Evolutionary conservation across 2,329 filamentous ascomycete species (phyloP), one percentile per base, ranked within the genome.

Genomic region (Juglanconis oblonga): DNA sequence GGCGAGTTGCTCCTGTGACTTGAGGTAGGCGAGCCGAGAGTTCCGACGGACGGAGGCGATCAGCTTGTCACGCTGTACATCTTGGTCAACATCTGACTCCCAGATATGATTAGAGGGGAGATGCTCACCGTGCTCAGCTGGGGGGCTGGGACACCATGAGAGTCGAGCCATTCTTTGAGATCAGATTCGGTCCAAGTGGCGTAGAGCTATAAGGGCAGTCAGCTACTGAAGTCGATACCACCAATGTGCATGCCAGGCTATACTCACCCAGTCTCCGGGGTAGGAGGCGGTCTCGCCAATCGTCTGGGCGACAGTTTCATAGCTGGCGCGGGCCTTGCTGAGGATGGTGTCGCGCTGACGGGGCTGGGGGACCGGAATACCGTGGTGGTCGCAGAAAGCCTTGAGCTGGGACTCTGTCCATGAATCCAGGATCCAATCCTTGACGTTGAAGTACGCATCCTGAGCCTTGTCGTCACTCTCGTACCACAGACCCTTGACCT

Each of bases 341-440:
- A 98, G 81, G 50, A 97, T 78, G 32, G 85, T 87, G 72, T 98
- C 94, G 69, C 92, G 90, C 69, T 89, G 89, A 70, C 90, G 90
- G 61, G 94, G 94, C 69, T 96, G 90, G 58, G 94, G 92, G 66
- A 90, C 90, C 60, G 92, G 91, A 68, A 99, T 92, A 64, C 84
- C 84, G 74, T 98, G 85, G 73, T 89, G 89, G 74, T 98, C 94
- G 64, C 92, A 89, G 77, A 98, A 98, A 1, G 90, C 79, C 82
- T 98, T 97, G 67, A 99, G 82, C 73, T 96, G 89, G 66, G 92
- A 97, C 60, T 98, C 94, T 66, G 89, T 88, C 91, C 93, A 97
- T 62, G 91, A 95, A 72, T 98, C 92, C 70, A 98, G 89, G 67
- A 98, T 90, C 95, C 95, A 98, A 68, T 94, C 89, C 75, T 90